Percentiles rank a stretch among this genome's conserved stretches.
Conservation (phyloP, 2,329 filamentous ascomycete species). For the Paecilomyces dactylethromorphus region DNA sequence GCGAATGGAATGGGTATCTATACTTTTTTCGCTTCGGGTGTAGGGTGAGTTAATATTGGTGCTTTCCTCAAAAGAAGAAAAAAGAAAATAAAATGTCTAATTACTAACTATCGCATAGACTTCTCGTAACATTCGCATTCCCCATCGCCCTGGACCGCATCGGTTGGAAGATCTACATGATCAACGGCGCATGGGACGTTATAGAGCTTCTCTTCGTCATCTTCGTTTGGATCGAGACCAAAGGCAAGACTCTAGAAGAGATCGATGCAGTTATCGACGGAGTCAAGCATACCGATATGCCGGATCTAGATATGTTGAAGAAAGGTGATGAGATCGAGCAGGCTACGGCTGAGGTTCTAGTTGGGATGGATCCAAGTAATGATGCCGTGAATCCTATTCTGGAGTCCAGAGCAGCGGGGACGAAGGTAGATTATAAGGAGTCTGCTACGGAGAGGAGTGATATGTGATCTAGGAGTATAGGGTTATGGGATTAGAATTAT, state of each 20-base stretch:
- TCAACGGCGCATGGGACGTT: slow-evolving; percentile 42
- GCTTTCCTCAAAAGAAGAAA: no score
- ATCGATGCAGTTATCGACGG: neutral
- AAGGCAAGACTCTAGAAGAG: neutral
- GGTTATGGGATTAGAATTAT: neutral
- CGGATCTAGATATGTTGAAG: neutral
- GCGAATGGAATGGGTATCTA: slow-evolving; percentile 42
- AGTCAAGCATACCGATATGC: neutral
- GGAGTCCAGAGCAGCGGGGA: neutral
- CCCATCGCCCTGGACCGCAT: slow-evolving; percentile 38
- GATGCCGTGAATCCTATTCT: neutral
- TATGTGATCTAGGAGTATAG: neutral
- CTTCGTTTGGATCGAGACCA: neutral
- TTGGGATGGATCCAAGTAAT: neutral
- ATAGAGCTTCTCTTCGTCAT: neutral
- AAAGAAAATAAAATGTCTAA: no score
- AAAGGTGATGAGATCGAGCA: neutral
- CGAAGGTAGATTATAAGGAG: neutral
- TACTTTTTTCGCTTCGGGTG: slow-evolving; percentile 15
- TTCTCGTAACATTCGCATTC: slow-evolving; percentile 36
- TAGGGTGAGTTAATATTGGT: slow-evolving; percentile 12
- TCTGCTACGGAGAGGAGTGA: neutral
- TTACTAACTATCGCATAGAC: slow-evolving; percentile 17
- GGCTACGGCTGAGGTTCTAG: neutral
- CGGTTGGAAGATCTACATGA: slow-evolving; percentile 44